Conservation (phyloP, 2,329 filamentous ascomycete species). For the Mycosphaerella arachidis region DNA sequence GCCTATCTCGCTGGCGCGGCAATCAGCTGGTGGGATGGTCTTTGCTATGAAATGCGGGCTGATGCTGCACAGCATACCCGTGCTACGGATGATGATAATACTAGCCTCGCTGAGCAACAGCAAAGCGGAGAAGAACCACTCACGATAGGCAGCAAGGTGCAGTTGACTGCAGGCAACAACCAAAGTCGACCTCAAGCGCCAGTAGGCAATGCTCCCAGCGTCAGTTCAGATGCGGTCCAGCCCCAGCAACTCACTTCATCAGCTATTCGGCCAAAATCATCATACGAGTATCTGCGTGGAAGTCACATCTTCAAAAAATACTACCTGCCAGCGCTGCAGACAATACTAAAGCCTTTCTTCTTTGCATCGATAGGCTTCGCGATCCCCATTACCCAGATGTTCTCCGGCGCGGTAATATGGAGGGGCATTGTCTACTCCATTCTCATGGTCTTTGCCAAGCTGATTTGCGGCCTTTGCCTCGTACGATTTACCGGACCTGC, state of each 20-base stretch:
- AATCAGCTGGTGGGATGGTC: constrained; percentile 56
- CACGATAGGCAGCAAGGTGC: not conserved
- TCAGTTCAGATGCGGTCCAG: not conserved
- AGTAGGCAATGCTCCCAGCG: not conserved
- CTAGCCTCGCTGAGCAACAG: not conserved
- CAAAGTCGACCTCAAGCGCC: not conserved
- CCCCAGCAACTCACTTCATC: not conserved
- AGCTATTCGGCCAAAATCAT: not conserved
- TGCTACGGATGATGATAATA: not conserved
- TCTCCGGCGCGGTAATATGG: constrained; percentile 61
- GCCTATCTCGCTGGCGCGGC: constrained; percentile 56
- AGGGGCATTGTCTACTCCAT: constrained; percentile 66
- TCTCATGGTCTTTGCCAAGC: constrained; percentile 59
- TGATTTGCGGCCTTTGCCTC: constrained; percentile 40
- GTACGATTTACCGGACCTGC: constrained; percentile 32
- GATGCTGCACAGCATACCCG: not conserved
- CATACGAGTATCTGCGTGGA: constrained; percentile 3
- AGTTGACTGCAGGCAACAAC: not conserved
- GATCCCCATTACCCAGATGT: constrained; percentile 69
- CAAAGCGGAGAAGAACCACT: not conserved
- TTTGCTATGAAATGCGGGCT: constrained; percentile 5
- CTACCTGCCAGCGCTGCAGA: constrained; percentile 43
- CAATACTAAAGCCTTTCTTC: constrained; percentile 65
- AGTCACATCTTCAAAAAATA: constrained; percentile 45
- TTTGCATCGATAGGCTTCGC: constrained; percentile 74